Evolutionary conservation across 2,329 filamentous ascomycete genomes (phyloP).

Genomic region (Neurospora crassa): DNA sequence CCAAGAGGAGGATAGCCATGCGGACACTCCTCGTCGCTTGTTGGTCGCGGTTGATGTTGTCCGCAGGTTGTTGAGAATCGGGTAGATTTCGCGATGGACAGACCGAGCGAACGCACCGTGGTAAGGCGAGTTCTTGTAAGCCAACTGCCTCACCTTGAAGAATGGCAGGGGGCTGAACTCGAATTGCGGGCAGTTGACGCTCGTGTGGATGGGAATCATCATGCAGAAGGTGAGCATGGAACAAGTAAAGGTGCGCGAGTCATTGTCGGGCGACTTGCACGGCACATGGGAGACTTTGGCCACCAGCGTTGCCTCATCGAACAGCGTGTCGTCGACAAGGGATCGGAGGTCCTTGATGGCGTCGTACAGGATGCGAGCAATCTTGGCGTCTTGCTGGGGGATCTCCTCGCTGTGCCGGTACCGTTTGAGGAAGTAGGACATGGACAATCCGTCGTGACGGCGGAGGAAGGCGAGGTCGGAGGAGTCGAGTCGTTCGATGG

Average conservation of each 20-base stretch:
- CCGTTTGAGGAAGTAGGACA: constrained; percentile 29
- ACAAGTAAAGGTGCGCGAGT: constrained; percentile 15
- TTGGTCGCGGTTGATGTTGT: constrained; percentile 10
- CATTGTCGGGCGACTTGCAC: constrained; percentile 19
- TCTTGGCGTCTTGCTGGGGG: constrained; percentile 8
- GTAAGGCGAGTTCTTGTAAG: constrained; percentile 43
- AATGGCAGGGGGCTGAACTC: constrained; percentile 53
- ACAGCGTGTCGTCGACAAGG: constrained; percentile 30
- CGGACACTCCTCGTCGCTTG: neutral
- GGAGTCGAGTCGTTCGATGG: constrained; percentile 40
- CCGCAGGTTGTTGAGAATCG: constrained; percentile 29
- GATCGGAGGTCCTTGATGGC: constrained; percentile 28
- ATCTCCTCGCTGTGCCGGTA: constrained; percentile 25
- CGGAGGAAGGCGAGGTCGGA: constrained; percentile 46
- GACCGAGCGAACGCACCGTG: constrained; percentile 50
- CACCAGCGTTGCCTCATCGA: constrained; percentile 31
- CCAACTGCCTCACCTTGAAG: constrained; percentile 57
- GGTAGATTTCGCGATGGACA: constrained; percentile 51
- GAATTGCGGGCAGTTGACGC: constrained; percentile 39
- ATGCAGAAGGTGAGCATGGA: constrained; percentile 47
- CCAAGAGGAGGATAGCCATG: neutral
- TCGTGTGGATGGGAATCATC: constrained; percentile 52
- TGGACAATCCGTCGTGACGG: constrained; percentile 35
- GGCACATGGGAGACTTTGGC: constrained; percentile 30
- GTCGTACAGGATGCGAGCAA: constrained; percentile 16